These are phyloP conservation scores for Musa acuminata DNA, from an alignment of 176 grass and related monocot species.

Conservation along the genomic window DNA sequence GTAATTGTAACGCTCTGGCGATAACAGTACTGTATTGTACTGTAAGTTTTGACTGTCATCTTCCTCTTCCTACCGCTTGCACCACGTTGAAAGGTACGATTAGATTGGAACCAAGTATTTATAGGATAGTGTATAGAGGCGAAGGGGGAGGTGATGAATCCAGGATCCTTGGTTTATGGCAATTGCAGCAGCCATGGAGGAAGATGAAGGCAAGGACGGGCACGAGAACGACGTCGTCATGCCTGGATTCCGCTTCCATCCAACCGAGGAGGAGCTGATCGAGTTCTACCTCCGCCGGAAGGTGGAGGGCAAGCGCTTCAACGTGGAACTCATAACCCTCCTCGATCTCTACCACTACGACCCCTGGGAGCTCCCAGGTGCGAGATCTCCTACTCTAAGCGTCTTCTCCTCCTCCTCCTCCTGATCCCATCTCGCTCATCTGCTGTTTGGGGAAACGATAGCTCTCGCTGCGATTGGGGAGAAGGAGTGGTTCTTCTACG, in stretches of 20 bases:
- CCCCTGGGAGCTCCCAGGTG: conserved; percentile 92
- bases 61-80: not conserved
- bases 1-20: not conserved
- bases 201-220: conserved; percentile 2
- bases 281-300: conserved; percentile 96
- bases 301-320: conserved; percentile 86
- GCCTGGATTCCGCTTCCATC: conserved; percentile 97
- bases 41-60: not conserved
- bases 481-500: conserved; percentile 96
- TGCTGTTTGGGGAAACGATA: conserved; percentile 4
- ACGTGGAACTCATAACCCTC: conserved; percentile 75
- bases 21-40: not conserved
- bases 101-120: conserved; percentile 17
- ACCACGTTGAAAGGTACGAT: conserved; percentile 5
- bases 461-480: conserved; percentile 69
- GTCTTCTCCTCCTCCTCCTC: not conserved
- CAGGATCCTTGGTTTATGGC: conserved; percentile 17
- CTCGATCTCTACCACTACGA: conserved; percentile 91
- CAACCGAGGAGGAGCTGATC: conserved; percentile 93
- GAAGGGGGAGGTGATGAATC: conserved; percentile 27
- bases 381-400: not conserved
- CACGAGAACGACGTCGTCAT: conserved; percentile 68
- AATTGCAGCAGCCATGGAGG: conserved; percentile 8
- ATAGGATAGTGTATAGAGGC: conserved; percentile 24
- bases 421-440: conserved; percentile 24